These are phyloP conservation scores for Cordyceps cateniannulata DNA, from an alignment of 2,329 filamentous ascomycete genomes.

Conservation along the genomic window DNA sequence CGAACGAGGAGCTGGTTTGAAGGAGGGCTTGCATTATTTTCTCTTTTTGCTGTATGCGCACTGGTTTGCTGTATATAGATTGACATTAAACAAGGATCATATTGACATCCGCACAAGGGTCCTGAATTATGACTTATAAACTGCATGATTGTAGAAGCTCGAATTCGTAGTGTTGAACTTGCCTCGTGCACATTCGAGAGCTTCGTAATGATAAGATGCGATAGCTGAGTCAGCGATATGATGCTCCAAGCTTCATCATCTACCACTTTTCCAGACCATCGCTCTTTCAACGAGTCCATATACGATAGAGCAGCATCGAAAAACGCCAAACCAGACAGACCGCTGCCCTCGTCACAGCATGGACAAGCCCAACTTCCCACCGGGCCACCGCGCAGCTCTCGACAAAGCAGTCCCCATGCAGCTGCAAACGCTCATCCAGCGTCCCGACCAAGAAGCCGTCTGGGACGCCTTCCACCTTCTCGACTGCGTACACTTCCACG, in stretches of 20 bases:
- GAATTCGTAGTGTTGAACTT: not conserved
- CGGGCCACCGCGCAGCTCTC: not conserved
- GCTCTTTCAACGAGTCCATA: too few relatives aligned
- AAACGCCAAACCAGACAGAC: not conserved
- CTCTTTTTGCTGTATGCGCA: not conserved
- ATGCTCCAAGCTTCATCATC: not conserved
- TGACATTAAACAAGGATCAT: not conserved
- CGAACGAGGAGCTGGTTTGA: not conserved
- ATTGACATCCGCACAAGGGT: not conserved
- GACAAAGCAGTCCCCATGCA: not conserved
- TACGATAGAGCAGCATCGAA: too few relatives aligned
- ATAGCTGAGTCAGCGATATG: not conserved
- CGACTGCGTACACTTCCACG: not conserved
- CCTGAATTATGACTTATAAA: not conserved
- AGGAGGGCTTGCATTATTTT: not conserved
- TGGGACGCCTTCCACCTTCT: slow-evolving; percentile 8
- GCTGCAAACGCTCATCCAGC: not conserved
- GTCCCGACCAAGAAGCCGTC: not conserved
- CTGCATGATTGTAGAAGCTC: not conserved
- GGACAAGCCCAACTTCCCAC: not conserved
- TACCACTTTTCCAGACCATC: too few relatives aligned
- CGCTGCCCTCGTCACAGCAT: not conserved
- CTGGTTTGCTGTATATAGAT: not conserved
- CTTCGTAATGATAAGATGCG: not conserved
- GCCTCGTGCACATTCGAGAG: too few relatives aligned